Base-by-base conservation (phyloP, 2,329 filamentous ascomycete genomes). In the Calonectria pseudoreteaudii region DNA sequence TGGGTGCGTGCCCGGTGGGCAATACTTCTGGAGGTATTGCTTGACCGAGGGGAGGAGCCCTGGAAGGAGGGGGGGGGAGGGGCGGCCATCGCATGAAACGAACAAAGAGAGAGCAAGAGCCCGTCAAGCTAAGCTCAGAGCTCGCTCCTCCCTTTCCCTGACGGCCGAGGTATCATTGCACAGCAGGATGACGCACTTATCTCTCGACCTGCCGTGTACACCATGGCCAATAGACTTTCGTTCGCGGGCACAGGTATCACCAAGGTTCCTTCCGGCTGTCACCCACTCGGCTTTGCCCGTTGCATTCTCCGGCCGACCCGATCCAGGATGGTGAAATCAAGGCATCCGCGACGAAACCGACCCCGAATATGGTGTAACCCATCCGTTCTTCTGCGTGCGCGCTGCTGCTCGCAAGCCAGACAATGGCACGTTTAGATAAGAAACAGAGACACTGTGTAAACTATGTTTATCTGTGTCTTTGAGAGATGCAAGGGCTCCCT, bases 241-340 rank as follows among this genome's bases (percentile, higher is more conserved):
- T 30, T n/a, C n/a, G 3, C n/a, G 34, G 20, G 31, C 38, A 47
- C 64, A 71, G 20, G 70, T 72, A 62, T 56, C 41, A 26, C 6
- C 20, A 3, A 47, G 26, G 70, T 72, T 41, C 44, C 56, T 20
- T 28, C 26, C 20, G n/a, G 11, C 20, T 13, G 23, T 38, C 68
- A 62, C 53, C 53, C 65, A 62, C 52, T 52, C 34, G 28, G 49
- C n/a, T 53, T 23, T 50, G 49, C 28, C 68, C 50, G 44, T 49
- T 68, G 56, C 44, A 53, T 66, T n/a, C 66, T 72, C 70, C 70
- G 70, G 66, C 30, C 70, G 66, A 72, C 70, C 70, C 70, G 70
- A 66, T 53, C 30, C 56, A 49, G 50, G 66, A 58, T 60, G 68
- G 52, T 66, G 70, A 72, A 72, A 72, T 66, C 50, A 58, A 66